A percentile compares a stretch with the other conserved stretches of the same genome.
phyloP scores from a whole-genome alignment of 257 asterid species.

The Nicotiana sylvestris region DNA sequence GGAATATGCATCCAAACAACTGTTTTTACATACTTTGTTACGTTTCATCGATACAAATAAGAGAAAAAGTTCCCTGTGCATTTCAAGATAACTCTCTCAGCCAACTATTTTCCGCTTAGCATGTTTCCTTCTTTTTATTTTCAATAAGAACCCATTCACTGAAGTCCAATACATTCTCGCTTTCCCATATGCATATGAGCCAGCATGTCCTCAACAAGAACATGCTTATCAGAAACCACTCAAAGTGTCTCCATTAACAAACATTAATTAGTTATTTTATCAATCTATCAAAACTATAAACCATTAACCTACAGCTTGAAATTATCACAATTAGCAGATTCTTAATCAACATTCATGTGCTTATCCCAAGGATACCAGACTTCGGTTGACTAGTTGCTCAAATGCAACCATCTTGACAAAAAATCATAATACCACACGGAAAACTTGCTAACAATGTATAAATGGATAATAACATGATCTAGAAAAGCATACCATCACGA shows the following conservation, averaged over 20 bases:
- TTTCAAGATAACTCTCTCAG: background rate
- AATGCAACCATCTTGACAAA: background rate
- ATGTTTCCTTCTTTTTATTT: background rate
- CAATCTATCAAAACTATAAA: background rate
- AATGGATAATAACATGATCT: background rate
- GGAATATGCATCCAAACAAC: background rate
- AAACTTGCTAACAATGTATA: background rate
- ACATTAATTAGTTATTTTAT: background rate
- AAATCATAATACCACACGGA: background rate
- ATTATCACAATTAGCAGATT: background rate
- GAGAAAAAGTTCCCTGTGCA: background rate
- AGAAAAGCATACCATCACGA: constrained; percentile 68
- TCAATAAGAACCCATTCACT: background rate
- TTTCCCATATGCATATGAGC: background rate
- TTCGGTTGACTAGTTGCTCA: background rate
- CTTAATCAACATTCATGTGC: background rate
- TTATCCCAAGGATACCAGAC: background rate
- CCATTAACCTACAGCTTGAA: background rate
- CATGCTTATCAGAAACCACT: background rate
- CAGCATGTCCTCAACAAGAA: background rate
- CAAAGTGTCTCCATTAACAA: background rate
- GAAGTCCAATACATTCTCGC: background rate
- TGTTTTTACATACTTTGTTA: background rate
- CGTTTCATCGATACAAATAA: background rate
- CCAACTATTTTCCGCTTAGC: background rate